Evolutionary conservation across 2,329 filamentous ascomycete species (phyloP), one percentile per base, ranked within the genome.

Genomic region (Phyllachora maydis): DNA sequence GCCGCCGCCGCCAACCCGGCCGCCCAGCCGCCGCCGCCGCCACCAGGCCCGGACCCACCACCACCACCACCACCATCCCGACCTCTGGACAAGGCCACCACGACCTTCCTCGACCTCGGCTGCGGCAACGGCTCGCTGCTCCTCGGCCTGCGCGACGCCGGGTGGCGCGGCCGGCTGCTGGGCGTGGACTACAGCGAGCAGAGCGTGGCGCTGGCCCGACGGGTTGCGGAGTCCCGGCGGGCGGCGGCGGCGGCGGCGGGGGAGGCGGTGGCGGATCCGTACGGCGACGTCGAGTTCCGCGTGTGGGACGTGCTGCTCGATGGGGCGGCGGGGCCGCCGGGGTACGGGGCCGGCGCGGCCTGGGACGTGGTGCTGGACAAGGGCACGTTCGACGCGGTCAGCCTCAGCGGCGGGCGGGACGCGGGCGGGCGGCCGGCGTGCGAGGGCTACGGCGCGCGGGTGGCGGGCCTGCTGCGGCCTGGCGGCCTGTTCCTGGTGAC

Each of bases 331-430:
- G 6, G 29, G 21, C 16, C 23, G 1, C 43, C 45, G 0, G 76
- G 76, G 1, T n/a, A n/a, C n/a, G n/a, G n/a, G n/a, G n/a, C n/a
- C n/a, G n/a, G n/a, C n/a, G n/a, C n/a, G n/a, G n/a, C n/a, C n/a
- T 95, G 83, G 52, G 82, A 95, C 46, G 67, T 93, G 0, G 73
- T 93, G 0, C 62, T 93, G n/a, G 88, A 98, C 49, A 98, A 98
- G 51, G 88, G 88, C 21, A 98, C 88, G 1, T 98, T 95, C 44
- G 88, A 98, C 53, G 88, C 88, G 8, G 75, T 98, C 16, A 82
- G 71, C 23, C 54, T 95, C n/a, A 65, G 59, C 25, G 56, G 58
- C 27, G 66, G 70, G 33, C 45, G 41, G 15, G 54, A 57, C 33
- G 49, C 49, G 24, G 40, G 32, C 9, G 69, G 62, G 1, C 52